Evolutionary conservation across 2,329 filamentous ascomycete species (phyloP).

Genomic region (Cladosporium phlei): DNA sequence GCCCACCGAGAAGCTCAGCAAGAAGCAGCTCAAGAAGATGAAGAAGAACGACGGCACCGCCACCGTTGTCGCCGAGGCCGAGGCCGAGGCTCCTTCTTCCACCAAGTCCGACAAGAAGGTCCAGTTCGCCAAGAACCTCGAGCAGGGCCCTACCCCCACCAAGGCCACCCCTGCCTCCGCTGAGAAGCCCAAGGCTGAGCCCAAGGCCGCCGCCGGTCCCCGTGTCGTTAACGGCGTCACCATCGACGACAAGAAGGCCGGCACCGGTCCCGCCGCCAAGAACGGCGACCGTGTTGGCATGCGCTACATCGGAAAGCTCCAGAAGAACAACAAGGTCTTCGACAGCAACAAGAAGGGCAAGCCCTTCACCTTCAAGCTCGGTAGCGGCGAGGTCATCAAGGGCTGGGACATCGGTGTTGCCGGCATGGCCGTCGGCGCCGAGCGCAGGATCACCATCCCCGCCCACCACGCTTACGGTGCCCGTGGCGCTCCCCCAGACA

Average conservation of each 20-base stretch:
- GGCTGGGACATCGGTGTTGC: slow-evolving; percentile 94
- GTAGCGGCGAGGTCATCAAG: slow-evolving; percentile 94
- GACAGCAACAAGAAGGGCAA: slow-evolving; percentile 98
- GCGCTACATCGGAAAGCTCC: slow-evolving; percentile 93
- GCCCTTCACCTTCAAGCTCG: slow-evolving; percentile 93
- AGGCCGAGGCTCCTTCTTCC: slow-evolving; percentile 43
- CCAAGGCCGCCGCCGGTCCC: slow-evolving; percentile 57
- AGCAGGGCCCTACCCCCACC: slow-evolving; percentile 85
- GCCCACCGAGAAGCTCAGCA: slow-evolving; percentile 69
- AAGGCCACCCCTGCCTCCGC: slow-evolving; percentile 38
- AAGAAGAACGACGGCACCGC: slow-evolving; percentile 98
- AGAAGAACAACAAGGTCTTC: slow-evolving; percentile 89
- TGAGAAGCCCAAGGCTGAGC: slow-evolving; percentile 41
- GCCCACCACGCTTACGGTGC: slow-evolving; percentile 84
- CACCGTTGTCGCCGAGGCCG: slow-evolving; percentile 57
- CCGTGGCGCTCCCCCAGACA: slow-evolving; percentile 67
- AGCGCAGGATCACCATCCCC: slow-evolving; percentile 88
- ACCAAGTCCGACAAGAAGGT: slow-evolving; percentile 84
- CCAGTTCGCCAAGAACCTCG: slow-evolving; percentile 97
- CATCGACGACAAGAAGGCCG: slow-evolving; percentile 91
- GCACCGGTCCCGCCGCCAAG: slow-evolving; percentile 80
- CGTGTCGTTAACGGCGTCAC: slow-evolving; percentile 85
- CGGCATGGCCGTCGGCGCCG: slow-evolving; percentile 89
- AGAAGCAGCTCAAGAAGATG: slow-evolving; percentile 96
- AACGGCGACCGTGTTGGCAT: slow-evolving; percentile 85